Evolutionary conservation across 768 basidiomycete genomes (phyloP).

Genomic region (Tubosaeta brunneosetosa): DNA sequence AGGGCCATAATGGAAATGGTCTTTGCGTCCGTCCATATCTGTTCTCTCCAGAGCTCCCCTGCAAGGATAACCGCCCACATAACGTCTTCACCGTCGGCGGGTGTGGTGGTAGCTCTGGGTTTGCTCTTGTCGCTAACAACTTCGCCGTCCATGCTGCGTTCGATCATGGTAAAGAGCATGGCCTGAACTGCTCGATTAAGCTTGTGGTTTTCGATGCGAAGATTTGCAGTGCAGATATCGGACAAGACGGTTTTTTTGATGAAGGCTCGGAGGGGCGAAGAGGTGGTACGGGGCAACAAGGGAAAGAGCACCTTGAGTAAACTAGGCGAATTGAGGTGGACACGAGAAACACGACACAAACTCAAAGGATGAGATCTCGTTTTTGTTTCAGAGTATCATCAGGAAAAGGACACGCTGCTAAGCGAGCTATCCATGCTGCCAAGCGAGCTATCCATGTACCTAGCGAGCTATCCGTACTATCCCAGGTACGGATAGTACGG

Average conservation of each 20-base stretch:
- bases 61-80: conserved; percentile 97
- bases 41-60: conserved; percentile 91
- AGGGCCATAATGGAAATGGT: conserved; percentile 87
- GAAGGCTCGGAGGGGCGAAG: conserved; percentile 72
- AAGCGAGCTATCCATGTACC: too few relatives aligned
- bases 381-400: conserved; percentile 91
- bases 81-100: conserved; percentile 72
- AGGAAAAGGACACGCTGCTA: too few relatives aligned
- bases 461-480: too few relatives aligned
- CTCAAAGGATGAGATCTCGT: conserved; percentile 90
- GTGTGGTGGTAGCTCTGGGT: conserved; percentile 39
- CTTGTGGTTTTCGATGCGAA: conserved; percentile 87
- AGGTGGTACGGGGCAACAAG: conserved; percentile 89
- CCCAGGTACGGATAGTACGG: too few relatives aligned
- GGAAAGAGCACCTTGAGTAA: conserved; percentile 91
- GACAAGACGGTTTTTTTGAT: conserved; percentile 93
- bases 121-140: conserved; percentile 83
- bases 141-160: conserved; percentile 82
- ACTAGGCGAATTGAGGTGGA: conserved; percentile 37
- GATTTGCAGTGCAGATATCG: conserved; percentile 89
- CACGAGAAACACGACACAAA: conserved; percentile 35
- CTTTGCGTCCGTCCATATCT: conserved; percentile 89
- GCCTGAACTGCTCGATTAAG: conserved; percentile 94
- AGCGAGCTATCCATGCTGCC: too few relatives aligned
- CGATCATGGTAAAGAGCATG: conserved; percentile 94